Evolutionary conservation across 2,329 filamentous ascomycete species (phyloP).

Genomic region (Diaporthe batatas): DNA sequence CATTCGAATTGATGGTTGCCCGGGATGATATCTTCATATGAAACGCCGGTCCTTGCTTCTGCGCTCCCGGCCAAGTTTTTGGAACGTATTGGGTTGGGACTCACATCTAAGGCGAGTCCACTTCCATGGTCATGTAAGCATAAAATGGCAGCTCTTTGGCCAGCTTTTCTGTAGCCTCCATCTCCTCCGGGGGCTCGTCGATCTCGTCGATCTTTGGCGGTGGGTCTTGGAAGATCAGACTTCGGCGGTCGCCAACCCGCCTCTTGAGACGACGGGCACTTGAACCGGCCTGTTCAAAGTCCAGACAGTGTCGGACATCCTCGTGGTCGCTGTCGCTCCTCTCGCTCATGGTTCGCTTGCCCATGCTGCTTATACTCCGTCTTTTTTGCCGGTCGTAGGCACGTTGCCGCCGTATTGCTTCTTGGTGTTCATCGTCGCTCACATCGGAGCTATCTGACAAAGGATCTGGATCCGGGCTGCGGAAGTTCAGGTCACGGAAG

Average conservation of each 20-base stretch:
- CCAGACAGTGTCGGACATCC: slow-evolving; percentile 55
- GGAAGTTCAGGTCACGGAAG: slow-evolving; percentile 61
- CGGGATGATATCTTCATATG: slow-evolving; percentile 4
- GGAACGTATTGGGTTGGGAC: not conserved
- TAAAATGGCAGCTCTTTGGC: slow-evolving; percentile 65
- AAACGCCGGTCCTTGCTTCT: slow-evolving; percentile 20
- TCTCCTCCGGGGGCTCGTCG: slow-evolving; percentile 65
- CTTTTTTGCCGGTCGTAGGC: slow-evolving; percentile 60
- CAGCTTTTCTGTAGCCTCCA: slow-evolving; percentile 56
- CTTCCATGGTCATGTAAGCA: slow-evolving; percentile 66
- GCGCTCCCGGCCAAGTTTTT: not conserved
- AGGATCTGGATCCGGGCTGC: slow-evolving; percentile 52
- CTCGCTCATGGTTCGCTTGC: slow-evolving; percentile 66
- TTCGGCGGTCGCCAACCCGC: slow-evolving; percentile 60
- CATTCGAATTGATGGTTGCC: slow-evolving; percentile 26
- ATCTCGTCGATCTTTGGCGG: slow-evolving; percentile 66
- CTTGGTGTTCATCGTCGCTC: slow-evolving; percentile 53
- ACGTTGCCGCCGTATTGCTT: slow-evolving; percentile 57
- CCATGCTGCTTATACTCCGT: slow-evolving; percentile 65
- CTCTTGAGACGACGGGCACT: slow-evolving; percentile 63
- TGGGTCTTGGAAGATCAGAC: slow-evolving; percentile 64
- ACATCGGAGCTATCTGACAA: slow-evolving; percentile 55
- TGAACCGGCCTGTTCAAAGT: slow-evolving; percentile 58
- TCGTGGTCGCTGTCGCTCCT: slow-evolving; percentile 63
- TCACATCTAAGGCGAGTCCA: slow-evolving; percentile 55